Conservation (phyloP, 495 filamentous ascomycete genomes). For the Aspergillus biplanus region DNA sequence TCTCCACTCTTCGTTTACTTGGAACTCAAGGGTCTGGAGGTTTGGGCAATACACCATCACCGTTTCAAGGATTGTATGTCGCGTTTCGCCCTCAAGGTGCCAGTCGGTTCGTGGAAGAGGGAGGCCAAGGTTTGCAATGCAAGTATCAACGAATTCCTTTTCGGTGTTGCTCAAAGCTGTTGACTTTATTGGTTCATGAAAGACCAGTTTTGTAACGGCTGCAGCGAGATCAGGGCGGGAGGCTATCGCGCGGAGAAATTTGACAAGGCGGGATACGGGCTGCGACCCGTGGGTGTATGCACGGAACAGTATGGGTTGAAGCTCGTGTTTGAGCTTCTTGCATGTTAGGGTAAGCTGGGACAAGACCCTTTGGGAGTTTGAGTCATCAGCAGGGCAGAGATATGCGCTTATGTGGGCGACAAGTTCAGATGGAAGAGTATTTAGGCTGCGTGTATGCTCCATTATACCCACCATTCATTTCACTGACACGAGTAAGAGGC, state of each 20-base stretch:
- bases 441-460: neutral
- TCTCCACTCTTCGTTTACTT: neutral
- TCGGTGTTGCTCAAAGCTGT: neutral
- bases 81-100: neutral
- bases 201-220: neutral
- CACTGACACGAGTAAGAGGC: neutral
- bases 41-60: neutral
- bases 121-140: slow-evolving; percentile 6
- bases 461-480: neutral
- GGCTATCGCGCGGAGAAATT: slow-evolving; percentile 5
- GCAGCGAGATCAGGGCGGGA: slow-evolving; percentile 10
- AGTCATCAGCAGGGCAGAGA: neutral
- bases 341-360: slow-evolving; percentile 8
- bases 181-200: neutral
- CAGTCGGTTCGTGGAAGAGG: neutral
- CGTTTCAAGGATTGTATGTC: neutral
- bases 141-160: slow-evolving; percentile 4
- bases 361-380: neutral
- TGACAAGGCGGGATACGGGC: slow-evolving; percentile 2
- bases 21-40: neutral
- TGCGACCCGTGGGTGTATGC: slow-evolving; percentile 2
- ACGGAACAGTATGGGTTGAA: slow-evolving; percentile 4
- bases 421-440: slow-evolving; percentile 1
- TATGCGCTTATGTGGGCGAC: neutral
- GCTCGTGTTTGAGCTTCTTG: neutral